phyloP scores from a whole-genome alignment of 495 filamentous ascomycete genomes.

The Durotheca rogersii region DNA sequence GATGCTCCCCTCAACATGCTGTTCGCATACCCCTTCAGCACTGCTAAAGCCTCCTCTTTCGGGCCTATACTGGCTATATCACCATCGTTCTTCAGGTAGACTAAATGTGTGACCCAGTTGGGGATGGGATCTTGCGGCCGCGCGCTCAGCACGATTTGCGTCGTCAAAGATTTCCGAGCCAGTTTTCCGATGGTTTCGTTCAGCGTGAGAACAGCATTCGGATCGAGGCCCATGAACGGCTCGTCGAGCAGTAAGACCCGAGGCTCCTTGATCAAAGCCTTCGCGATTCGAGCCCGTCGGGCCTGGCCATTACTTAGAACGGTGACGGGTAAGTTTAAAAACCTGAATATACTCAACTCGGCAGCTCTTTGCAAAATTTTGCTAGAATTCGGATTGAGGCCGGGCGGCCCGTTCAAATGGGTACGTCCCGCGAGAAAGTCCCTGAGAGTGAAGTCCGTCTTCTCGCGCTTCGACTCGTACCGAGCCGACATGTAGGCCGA shows the following conservation, averaged over 20 bases:
- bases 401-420: slow-evolving; percentile 64
- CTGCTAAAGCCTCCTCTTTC: slow-evolving; percentile 53
- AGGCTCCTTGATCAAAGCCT: slow-evolving; percentile 73
- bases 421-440: slow-evolving; percentile 79
- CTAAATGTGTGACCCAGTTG: slow-evolving; percentile 82
- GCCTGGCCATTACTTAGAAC: slow-evolving; percentile 94
- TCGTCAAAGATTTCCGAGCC: slow-evolving; percentile 60
- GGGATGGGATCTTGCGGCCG: slow-evolving; percentile 84
- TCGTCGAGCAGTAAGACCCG: slow-evolving; percentile 87
- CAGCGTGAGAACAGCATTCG: slow-evolving; percentile 67
- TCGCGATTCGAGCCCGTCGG: slow-evolving; percentile 80
- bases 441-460: slow-evolving; percentile 78
- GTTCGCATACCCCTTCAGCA: slow-evolving; percentile 46
- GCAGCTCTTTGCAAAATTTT: no score
- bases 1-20: slow-evolving; percentile 38
- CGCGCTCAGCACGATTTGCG: slow-evolving; percentile 72
- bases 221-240: slow-evolving; percentile 96
- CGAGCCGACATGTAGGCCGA: slow-evolving; percentile 85
- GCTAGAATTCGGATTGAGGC: no score
- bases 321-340: slow-evolving; percentile 77
- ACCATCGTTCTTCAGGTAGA: slow-evolving; percentile 63
- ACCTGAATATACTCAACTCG: slow-evolving; percentile 63
- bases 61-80: slow-evolving; percentile 57
- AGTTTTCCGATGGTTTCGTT: slow-evolving; percentile 67
- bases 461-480: slow-evolving; percentile 88